Base-by-base conservation (phyloP, 441 rosid species). In the California macrophylla region DNA sequence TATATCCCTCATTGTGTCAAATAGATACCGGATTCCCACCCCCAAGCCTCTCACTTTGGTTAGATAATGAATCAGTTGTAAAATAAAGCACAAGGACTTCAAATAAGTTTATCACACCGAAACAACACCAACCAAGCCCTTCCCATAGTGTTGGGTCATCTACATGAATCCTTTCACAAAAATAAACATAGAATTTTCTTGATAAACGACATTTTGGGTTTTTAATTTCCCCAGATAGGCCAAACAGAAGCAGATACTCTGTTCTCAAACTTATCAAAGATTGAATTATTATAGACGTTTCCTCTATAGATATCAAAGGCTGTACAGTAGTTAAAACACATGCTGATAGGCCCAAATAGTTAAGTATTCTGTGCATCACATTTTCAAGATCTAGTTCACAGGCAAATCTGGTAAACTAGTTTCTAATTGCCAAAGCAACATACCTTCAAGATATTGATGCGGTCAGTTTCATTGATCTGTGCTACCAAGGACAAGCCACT, bases 381-480 rank as follows among this genome's bases (percentile, higher is more conserved):
- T 40, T 40, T 72, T 50, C 74, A 38, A 45, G 45, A 15, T 42
- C 20, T 24, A 28, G 40, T 52, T 26, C 42, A 21, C 4, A 66
- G 25, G 58, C 13, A 40, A 28, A 16, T 18, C 21, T 26, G 3
- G 54, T 29, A 20, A 50, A 66, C 42, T 66, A 25, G 60, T 64
- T 26, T 21, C 26, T 18, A 68, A 56, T 71, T 69, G 18, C 64
- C 38, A 32, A 68, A 71, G 42, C 47, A 76, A 77, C 29, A 68
- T 85, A 95, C 99, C 98, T 92, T 95, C 80, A 95, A 80, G 76
- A 95, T 91, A 80, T 95, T 95, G 68, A 91, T 84, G 66, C 89
- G 86, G 78, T 95, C 93, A 38, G 96, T 92, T 85, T 95, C 99
- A 71, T 87, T 90, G 76, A 85, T 90, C 75, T 86, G 93, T 73